A percentile compares a stretch with the other conserved stretches of the same genome.
phyloP scores from a whole-genome alignment of 352 stramenopile genomes.

The Halophytophthora batemanensis region DNA sequence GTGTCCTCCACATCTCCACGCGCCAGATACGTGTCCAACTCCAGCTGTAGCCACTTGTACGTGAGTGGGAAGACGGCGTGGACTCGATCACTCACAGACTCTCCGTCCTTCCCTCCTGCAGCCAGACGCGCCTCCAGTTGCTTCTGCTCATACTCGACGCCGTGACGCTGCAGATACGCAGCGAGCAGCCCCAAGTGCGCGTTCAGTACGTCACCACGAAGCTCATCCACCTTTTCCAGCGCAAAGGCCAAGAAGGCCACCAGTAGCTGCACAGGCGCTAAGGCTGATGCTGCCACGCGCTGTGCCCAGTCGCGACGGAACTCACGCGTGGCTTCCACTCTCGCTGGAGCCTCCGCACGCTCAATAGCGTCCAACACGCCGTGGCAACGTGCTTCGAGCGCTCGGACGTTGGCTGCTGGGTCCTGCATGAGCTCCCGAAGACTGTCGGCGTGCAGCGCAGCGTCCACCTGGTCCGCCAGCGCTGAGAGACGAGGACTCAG shows the following conservation, averaged over 20 bases:
- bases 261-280: constrained; percentile 31
- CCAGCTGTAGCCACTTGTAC: constrained; percentile 42
- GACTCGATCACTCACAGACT: constrained; percentile 11
- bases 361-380: constrained; percentile 46
- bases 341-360: constrained; percentile 44
- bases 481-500: constrained; percentile 16
- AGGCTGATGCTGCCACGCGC: constrained; percentile 16
- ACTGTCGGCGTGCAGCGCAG: constrained; percentile 25
- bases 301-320: constrained; percentile 34
- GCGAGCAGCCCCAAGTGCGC: constrained; percentile 49
- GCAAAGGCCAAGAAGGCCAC: constrained; percentile 67
- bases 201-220: constrained; percentile 63
- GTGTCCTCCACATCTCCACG: constrained; percentile 15
- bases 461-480: constrained; percentile 38
- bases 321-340: constrained; percentile 36
- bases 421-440: constrained; percentile 39
- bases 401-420: constrained; percentile 18
- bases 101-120: constrained; percentile 12
- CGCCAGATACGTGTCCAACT: constrained; percentile 32
- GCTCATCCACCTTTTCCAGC: constrained; percentile 60
- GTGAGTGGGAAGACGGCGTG: constrained; percentile 34
- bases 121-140: constrained; percentile 36
- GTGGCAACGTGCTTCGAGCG: constrained; percentile 40
- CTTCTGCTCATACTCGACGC: constrained; percentile 64
- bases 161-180: constrained; percentile 55